Percentiles rank a stretch among this genome's conserved stretches.
Evolutionary conservation across 352 stramenopile species (phyloP).

Genomic region (Globisporangium okanoganense): DNA sequence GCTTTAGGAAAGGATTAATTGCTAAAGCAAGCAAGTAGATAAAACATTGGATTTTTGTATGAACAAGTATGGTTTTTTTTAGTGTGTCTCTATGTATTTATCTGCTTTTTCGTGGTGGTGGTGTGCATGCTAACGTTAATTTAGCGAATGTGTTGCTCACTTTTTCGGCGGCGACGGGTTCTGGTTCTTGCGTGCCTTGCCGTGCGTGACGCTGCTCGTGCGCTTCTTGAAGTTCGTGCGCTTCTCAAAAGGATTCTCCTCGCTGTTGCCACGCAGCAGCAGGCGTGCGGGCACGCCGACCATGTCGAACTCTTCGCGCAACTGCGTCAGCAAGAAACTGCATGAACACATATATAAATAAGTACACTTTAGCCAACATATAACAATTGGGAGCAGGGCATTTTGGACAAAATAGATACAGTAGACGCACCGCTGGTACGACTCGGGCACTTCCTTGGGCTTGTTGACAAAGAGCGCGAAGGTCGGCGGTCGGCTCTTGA

Average conservation of each 20-base stretch:
- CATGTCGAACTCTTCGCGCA: conserved; percentile 86
- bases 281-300: conserved; percentile 73
- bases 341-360: conserved; percentile 5
- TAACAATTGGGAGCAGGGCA: not conserved
- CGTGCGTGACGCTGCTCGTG: conserved; percentile 55
- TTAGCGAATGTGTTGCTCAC: conserved; percentile 4
- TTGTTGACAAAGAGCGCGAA: conserved; percentile 85
- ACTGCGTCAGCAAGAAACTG: conserved; percentile 67
- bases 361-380: not conserved
- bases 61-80: not conserved
- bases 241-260: conserved; percentile 78
- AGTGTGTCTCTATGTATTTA: conserved; percentile 2
- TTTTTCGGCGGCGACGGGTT: conserved; percentile 1
- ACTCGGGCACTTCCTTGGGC: conserved; percentile 62
- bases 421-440: conserved; percentile 57
- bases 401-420: not conserved
- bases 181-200: conserved; percentile 38
- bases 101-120: not conserved
- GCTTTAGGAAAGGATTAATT: too few species aligned
- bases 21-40: not conserved
- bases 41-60: conserved; percentile 4
- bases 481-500: conserved; percentile 77
- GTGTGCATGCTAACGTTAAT: not conserved
- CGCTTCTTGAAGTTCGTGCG: conserved; percentile 81
- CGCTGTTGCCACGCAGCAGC: conserved; percentile 69